These are phyloP conservation scores for Nigrospora oryzae DNA, from an alignment of 2,329 filamentous ascomycete genomes.

Conservation along the genomic window DNA sequence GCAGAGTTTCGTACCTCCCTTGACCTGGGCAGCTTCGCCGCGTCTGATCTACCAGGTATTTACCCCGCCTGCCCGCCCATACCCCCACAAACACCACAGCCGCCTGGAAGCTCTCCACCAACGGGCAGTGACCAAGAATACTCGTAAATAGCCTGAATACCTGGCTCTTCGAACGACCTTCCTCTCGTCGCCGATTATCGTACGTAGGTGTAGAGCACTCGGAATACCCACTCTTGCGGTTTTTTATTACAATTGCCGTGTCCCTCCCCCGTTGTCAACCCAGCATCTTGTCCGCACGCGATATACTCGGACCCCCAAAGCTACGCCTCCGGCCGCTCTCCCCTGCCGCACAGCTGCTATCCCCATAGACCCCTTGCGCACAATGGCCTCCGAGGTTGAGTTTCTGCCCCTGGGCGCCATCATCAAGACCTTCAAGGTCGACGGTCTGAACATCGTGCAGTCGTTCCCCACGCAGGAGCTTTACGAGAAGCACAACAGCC, in stretches of 20 bases:
- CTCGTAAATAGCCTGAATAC: conserved; percentile 4
- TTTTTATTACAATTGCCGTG: too few relatives aligned
- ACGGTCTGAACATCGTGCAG: conserved; percentile 78
- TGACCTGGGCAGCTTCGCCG: too few relatives aligned
- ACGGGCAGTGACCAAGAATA: background rate
- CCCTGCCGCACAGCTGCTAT: background rate
- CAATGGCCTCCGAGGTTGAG: conserved; percentile 26
- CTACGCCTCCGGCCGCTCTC: background rate
- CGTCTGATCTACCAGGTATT: too few relatives aligned
- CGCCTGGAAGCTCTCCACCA: background rate
- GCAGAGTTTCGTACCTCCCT: too few relatives aligned
- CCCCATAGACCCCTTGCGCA: background rate
- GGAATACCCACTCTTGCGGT: too few relatives aligned
- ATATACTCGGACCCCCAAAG: background rate
- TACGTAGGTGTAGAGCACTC: too few relatives aligned
- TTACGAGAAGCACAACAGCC: conserved; percentile 66
- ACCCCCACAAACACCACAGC: background rate
- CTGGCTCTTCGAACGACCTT: background rate
- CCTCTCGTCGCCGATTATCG: too few relatives aligned
- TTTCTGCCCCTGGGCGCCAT: conserved; percentile 73
- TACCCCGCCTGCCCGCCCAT: too few relatives aligned
- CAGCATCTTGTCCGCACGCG: background rate
- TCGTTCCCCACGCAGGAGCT: conserved; percentile 69
- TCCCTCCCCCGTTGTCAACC: background rate
- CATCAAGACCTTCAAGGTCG: conserved; percentile 73